phyloP scores from a whole-genome alignment of 495 filamentous ascomycete species.

The Acidomyces sp. region DNA sequence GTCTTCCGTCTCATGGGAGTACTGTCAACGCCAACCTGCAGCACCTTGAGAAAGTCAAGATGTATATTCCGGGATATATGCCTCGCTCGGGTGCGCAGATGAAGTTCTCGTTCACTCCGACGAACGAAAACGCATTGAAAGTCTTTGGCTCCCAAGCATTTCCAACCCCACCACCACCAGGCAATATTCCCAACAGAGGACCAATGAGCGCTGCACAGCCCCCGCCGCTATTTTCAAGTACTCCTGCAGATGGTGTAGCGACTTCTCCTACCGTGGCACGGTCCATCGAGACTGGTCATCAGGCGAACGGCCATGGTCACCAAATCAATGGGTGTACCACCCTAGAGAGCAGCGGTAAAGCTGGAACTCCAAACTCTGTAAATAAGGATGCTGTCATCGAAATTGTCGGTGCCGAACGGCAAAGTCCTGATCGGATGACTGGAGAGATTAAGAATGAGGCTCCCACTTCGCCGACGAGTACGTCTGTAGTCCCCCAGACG shows the following conservation, averaged over 20 bases:
- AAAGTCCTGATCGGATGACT: too few species aligned
- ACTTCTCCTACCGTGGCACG: not conserved
- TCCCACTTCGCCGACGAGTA: too few species aligned
- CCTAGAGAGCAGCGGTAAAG: too few species aligned
- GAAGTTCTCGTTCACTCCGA: conserved; percentile 17
- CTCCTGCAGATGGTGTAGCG: not conserved
- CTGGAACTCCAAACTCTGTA: too few species aligned
- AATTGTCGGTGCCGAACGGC: too few species aligned
- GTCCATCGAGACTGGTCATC: not conserved
- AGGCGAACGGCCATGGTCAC: not conserved
- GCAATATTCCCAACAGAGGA: conserved; percentile 10
- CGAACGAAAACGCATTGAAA: conserved; percentile 1
- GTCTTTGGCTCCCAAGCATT: conserved; percentile 9
- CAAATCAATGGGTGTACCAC: too few species aligned
- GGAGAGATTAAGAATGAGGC: too few species aligned
- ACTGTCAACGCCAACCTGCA: not conserved
- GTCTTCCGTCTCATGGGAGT: not conserved
- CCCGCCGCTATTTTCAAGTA: too few species aligned
- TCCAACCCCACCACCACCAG: not conserved
- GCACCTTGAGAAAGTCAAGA: conserved; percentile 3
- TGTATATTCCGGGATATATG: conserved; percentile 1
- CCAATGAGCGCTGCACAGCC: conserved; percentile 10
- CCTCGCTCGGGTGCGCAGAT: conserved; percentile 7
- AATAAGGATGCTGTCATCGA: too few species aligned
- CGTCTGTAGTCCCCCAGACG: too few species aligned